Evolutionary conservation across 2,329 filamentous ascomycete species (phyloP).

Genomic region (Fusarium cicatricum): DNA sequence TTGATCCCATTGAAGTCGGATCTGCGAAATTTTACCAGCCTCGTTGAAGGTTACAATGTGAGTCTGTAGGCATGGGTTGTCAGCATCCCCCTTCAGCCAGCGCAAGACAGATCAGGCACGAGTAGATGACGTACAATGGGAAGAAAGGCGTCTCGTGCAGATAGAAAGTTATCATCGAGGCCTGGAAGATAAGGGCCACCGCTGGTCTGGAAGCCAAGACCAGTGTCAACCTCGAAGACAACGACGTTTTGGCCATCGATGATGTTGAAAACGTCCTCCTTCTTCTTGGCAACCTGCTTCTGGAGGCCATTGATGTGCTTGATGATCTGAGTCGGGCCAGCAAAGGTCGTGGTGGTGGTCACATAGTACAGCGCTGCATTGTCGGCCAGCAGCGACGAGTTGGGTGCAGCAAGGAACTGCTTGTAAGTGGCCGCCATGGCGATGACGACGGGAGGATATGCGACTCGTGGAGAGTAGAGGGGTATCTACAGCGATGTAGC

Average conservation of each 20-base stretch:
- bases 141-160: constrained; percentile 80
- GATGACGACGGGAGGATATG: constrained; percentile 26
- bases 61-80: constrained; percentile 59
- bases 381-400: constrained; percentile 67
- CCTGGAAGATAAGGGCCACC: constrained; percentile 89
- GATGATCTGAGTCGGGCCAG: constrained; percentile 77
- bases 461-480: constrained; percentile 23
- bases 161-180: constrained; percentile 92
- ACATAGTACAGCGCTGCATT: constrained; percentile 85
- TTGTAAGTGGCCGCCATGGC: constrained; percentile 66
- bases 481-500: constrained; percentile 4
- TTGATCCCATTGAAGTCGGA: constrained; percentile 96
- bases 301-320: constrained; percentile 79
- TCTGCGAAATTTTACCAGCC: constrained; percentile 81
- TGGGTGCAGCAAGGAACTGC: constrained; percentile 75
- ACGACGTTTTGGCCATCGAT: constrained; percentile 76
- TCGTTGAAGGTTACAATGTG: constrained; percentile 88
- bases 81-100: constrained; percentile 6
- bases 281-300: constrained; percentile 82
- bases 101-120: neutral
- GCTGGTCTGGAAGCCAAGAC: constrained; percentile 79
- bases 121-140: constrained; percentile 72
- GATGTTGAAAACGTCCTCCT: constrained; percentile 76
- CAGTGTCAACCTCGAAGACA: constrained; percentile 85
- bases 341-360: constrained; percentile 81